Percentiles rank a stretch among this genome's conserved stretches.
These are phyloP conservation scores for Ceratocystis colombiana DNA, from an alignment of 2,329 filamentous ascomycete genomes.

Conservation along the genomic window DNA sequence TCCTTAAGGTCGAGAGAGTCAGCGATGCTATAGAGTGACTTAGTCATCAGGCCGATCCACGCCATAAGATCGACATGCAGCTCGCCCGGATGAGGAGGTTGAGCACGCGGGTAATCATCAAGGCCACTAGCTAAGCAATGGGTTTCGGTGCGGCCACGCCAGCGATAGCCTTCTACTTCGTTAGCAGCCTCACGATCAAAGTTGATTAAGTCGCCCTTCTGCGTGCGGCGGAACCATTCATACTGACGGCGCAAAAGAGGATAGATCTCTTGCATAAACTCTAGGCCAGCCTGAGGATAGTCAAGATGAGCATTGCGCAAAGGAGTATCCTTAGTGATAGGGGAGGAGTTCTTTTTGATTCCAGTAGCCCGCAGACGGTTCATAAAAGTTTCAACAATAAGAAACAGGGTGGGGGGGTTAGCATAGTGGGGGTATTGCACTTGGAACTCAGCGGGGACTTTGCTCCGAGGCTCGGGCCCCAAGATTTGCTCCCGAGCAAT, in stretches of 20 bases:
- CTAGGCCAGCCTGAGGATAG: slow-evolving; percentile 48
- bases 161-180: slow-evolving; percentile 84
- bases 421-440: slow-evolving; percentile 95
- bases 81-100: slow-evolving; percentile 91
- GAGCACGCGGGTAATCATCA: slow-evolving; percentile 89
- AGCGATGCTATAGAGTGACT: slow-evolving; percentile 72
- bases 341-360: slow-evolving; percentile 20
- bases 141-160: slow-evolving; percentile 76
- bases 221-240: slow-evolving; percentile 89
- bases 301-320: slow-evolving; percentile 25
- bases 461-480: slow-evolving; percentile 81
- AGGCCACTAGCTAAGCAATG: slow-evolving; percentile 89
- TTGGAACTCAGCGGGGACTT: slow-evolving; percentile 87
- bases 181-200: slow-evolving; percentile 87
- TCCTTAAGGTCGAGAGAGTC: slow-evolving; percentile 63
- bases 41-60: slow-evolving; percentile 96
- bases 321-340: slow-evolving; percentile 22
- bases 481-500: slow-evolving; percentile 94
- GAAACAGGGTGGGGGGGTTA: slow-evolving; percentile 89
- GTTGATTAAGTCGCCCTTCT: slow-evolving; percentile 76
- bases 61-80: slow-evolving; percentile 88
- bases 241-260: slow-evolving; percentile 82
- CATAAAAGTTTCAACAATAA: slow-evolving; percentile 75
- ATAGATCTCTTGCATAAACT: slow-evolving; percentile 68
- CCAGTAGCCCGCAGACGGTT: slow-evolving; percentile 52